Base-by-base conservation (phyloP, 352 stramenopile genomes). In the Phytophthora nicotianae region DNA sequence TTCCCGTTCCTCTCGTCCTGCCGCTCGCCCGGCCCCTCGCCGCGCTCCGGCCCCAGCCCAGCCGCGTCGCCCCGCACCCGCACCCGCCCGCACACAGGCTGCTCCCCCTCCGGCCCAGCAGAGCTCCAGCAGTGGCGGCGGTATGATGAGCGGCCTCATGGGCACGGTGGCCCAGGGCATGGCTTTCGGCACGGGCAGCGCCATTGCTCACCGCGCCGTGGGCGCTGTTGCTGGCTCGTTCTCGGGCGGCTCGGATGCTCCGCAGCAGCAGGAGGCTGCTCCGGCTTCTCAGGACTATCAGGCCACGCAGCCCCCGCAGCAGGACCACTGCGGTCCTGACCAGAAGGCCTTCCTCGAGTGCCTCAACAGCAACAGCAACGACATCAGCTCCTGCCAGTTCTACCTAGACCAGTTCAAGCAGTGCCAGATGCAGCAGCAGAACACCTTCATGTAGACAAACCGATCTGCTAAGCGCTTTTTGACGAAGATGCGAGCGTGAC, bases 131-230 rank as follows among this genome's bases (percentile, higher is more conserved):
- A 72, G 75, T 60, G 72, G 79, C 35, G 84, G 85, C 47, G 78
- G 83, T 55, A 98, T 99, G 93, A 89, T 99, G 62, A 80, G 89
- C 37, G 96, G 96, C 33, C 96, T 99, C 68, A 97, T 97, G 74
- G 88, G 89, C 62, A 98, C 95, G 29, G 97, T 99, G 63, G 95
- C 91, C 20, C 89, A 98, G 78, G 97, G 97, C 61, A 99, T 99
- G 91, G 96, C 96, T n/a, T 99, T 99, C 74, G 97, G 97, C 69
- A 98, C 94, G 48, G 97, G 97, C 64, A 98, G 88, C 51, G 94
- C 95, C 29, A 97, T 99, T 60, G 97, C 96, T 16, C 96, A 99
- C 73, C 93, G 90, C 49, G 96, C 84, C 4, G 88, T 95, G n/a
- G 83, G 84, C 32, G 86, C 86, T 50, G 86, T 90, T 24, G 83